phyloP scores from a whole-genome alignment of 83 land plant genomes.

The Picea abies region DNA sequence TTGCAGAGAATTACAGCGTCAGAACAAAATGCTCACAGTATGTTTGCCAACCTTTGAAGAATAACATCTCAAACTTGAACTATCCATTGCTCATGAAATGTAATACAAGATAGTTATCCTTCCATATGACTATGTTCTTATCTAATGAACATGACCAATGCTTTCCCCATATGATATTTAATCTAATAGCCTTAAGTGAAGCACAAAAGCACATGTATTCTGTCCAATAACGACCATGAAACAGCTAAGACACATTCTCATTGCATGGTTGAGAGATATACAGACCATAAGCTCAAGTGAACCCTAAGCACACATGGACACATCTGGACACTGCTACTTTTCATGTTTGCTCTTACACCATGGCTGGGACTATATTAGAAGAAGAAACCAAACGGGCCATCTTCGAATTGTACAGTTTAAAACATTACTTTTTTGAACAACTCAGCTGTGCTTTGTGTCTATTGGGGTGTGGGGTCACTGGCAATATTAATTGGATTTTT shows the following conservation, averaged over 20 bases:
- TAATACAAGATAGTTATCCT: background rate
- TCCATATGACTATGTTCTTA: background rate
- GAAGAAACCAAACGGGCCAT: too few species aligned
- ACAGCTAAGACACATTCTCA: background rate
- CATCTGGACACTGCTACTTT: background rate
- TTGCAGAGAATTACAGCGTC: constrained; percentile 94
- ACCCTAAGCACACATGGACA: background rate
- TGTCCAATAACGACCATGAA: background rate
- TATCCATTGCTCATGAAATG: background rate
- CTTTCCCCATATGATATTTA: background rate
- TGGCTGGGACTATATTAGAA: background rate
- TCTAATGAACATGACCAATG: background rate
- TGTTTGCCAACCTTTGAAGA: constrained; percentile 7
- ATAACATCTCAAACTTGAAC: background rate
- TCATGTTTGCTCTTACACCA: background rate
- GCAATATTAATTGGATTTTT: background rate
- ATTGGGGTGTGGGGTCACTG: background rate
- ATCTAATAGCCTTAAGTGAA: background rate
- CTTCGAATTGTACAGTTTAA: background rate
- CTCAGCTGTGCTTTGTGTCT: background rate
- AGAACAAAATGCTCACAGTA: constrained; percentile 92
- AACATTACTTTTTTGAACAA: background rate
- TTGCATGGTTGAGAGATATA: background rate
- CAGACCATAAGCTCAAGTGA: background rate
- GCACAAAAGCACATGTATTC: background rate